Conservation (phyloP, 106 monocot species). For the Dendrobium nobile region DNA sequence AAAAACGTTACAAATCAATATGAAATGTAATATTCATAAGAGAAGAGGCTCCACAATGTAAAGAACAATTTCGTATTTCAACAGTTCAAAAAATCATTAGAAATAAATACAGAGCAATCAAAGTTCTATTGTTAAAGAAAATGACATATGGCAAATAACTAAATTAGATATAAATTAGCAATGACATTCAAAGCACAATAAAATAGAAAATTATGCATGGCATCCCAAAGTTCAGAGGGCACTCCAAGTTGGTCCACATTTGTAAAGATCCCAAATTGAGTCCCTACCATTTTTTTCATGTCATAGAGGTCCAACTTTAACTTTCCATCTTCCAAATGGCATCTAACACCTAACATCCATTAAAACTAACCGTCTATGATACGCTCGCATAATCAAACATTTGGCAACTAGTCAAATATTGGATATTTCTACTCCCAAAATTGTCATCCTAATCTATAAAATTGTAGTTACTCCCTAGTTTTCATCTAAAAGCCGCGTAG, state of each 20-base stretch:
- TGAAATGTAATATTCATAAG: not conserved
- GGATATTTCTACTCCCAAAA: no score
- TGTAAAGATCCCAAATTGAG: not conserved
- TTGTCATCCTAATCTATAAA: no score
- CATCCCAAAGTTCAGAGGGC: no score
- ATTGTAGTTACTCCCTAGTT: no score
- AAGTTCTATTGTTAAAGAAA: not conserved
- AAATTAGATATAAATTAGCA: not conserved
- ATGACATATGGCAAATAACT: not conserved
- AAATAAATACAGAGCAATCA: not conserved
- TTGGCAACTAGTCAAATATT: no score
- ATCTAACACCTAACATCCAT: no score
- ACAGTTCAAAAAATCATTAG: not conserved
- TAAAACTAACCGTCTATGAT: no score
- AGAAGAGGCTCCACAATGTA: not conserved
- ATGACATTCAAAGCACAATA: not conserved
- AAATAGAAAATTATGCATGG: not conserved
- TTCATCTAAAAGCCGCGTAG: no score
- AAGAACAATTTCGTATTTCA: not conserved
- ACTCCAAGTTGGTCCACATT: not conserved
- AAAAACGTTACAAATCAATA: not conserved
- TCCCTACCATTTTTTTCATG: not conserved
- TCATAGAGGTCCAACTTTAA: not conserved
- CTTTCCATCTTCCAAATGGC: no score
- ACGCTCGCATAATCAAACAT: no score